Percentiles rank a stretch among this genome's conserved stretches.
These are phyloP conservation scores for Aspergillus ochraceoroseus DNA, from an alignment of 2,329 filamentous ascomycete species.

Conservation along the genomic window DNA sequence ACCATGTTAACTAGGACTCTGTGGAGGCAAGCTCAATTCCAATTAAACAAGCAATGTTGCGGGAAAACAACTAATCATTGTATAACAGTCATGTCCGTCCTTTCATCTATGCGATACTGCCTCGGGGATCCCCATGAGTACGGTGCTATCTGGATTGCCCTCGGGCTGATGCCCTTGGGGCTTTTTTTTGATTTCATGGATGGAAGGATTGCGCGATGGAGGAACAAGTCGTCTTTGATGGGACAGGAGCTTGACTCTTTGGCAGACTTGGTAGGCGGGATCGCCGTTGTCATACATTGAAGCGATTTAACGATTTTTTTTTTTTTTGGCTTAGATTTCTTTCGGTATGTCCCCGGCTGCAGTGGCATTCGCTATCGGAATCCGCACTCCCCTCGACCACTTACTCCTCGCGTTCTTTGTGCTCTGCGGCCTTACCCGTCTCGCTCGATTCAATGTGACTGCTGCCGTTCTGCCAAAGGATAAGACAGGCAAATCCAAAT, in stretches of 20 bases:
- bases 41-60: background rate
- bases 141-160: conserved; percentile 71
- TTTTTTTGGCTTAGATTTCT: conserved; percentile 78
- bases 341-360: conserved; percentile 88
- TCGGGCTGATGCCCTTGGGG: conserved; percentile 83
- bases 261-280: conserved; percentile 71
- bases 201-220: conserved; percentile 92
- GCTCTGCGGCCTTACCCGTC: conserved; percentile 84
- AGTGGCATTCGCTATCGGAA: conserved; percentile 80
- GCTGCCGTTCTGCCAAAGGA: conserved; percentile 87
- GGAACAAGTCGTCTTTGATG: conserved; percentile 96
- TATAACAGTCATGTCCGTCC: conserved; percentile 74
- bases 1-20: conserved; percentile 40
- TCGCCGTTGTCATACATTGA: conserved; percentile 7
- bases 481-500: conserved; percentile 80
- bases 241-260: conserved; percentile 95
- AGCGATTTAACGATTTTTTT: conserved; percentile 1
- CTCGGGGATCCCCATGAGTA: conserved; percentile 63
- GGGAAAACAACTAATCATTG: conserved; percentile 18
- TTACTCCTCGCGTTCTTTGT: conserved; percentile 80
- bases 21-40: conserved; percentile 41
- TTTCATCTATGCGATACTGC: conserved; percentile 91
- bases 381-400: conserved; percentile 80
- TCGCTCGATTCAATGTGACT: conserved; percentile 97
- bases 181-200: conserved; percentile 98